These are phyloP conservation scores for Ramalina peruviana DNA, from an alignment of 495 filamentous ascomycete genomes.

Conservation along the genomic window DNA sequence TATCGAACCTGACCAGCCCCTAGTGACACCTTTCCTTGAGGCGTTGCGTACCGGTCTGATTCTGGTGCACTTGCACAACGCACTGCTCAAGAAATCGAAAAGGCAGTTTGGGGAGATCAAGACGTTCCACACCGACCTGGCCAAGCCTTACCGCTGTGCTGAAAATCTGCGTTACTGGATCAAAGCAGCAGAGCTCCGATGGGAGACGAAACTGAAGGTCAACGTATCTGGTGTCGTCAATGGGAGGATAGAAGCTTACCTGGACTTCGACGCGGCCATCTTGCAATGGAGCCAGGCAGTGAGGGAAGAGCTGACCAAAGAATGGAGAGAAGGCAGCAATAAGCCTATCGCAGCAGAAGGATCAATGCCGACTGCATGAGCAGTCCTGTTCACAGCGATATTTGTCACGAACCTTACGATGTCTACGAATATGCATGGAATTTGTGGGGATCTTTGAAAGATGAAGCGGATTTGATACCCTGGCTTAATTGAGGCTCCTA, in stretches of 20 bases:
- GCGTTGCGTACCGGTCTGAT: conserved; percentile 63
- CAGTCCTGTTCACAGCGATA: background rate
- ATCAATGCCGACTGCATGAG: too few relatives aligned
- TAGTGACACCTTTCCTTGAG: conserved; percentile 65
- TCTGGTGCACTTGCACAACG: conserved; percentile 80
- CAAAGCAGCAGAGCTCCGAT: conserved; percentile 88
- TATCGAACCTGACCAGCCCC: conserved; percentile 32
- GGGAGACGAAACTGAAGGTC: conserved; percentile 75
- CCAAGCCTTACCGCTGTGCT: conserved; percentile 83
- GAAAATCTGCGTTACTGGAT: conserved; percentile 93
- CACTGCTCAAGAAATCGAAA: conserved; percentile 67
- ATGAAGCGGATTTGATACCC: conserved; percentile 2
- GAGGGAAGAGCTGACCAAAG: conserved; percentile 56
- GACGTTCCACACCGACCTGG: conserved; percentile 72
- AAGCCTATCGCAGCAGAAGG: background rate
- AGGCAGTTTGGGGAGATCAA: conserved; percentile 86
- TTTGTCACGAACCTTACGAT: background rate
- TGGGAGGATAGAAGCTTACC: conserved; percentile 52
- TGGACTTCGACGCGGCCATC: conserved; percentile 65
- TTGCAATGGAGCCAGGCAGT: conserved; percentile 65
- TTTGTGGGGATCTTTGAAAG: background rate
- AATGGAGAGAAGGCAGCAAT: conserved; percentile 32
- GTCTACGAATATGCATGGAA: background rate
- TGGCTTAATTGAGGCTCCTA: background rate
- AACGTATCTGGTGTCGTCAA: conserved; percentile 81